Evolutionary conservation across 768 basidiomycete species (phyloP), one percentile per base, ranked within the genome.

Genomic region (Leccinum imitatum): DNA sequence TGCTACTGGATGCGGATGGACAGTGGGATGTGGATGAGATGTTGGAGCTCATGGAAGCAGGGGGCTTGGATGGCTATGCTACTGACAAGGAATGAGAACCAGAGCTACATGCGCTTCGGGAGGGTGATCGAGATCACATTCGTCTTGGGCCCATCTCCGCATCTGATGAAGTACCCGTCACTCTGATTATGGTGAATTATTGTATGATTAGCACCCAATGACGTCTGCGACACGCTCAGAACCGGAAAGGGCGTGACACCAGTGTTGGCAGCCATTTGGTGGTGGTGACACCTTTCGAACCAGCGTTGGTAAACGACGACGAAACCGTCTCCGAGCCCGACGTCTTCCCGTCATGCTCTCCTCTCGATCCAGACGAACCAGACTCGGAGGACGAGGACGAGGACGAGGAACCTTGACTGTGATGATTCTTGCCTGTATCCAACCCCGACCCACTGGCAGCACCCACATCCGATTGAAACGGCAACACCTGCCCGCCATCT

Each of bases 181-280:
- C 23, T 25, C n/a, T 4, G 39, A 4, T 27, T 27, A 27, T 63
- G 46, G 8, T 31, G 54, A 11, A 21, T 44, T 17, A 0, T 14
- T 15, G 39, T 46, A n/a, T 11, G 31, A 2, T 21, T 50, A 11
- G 6, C 13, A 47, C 27, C 56, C 56, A 57, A 51, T 9, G 15
- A 15, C 6, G 35, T 37, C n/a, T 44, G 58, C 25, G 63, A 53
- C n/a, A 53, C 56, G 13, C 53, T 68, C 23, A 69, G 59, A 8
- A 70, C 63, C 13, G 64, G 66, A 17, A 69, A 70, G 4, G 68
- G 66, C 1, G 57, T 65, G 17, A 62, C 35, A 47, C 33, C 5
- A 10, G 19, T 15, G 0, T 37, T 55, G 35, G 35, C 35, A 0
- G 50, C n/a, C 35, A 51, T 14, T 21, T 9, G 9, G 30, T 31